Conservation (phyloP, 805 yeast species). For the Starmerella cellae region DNA sequence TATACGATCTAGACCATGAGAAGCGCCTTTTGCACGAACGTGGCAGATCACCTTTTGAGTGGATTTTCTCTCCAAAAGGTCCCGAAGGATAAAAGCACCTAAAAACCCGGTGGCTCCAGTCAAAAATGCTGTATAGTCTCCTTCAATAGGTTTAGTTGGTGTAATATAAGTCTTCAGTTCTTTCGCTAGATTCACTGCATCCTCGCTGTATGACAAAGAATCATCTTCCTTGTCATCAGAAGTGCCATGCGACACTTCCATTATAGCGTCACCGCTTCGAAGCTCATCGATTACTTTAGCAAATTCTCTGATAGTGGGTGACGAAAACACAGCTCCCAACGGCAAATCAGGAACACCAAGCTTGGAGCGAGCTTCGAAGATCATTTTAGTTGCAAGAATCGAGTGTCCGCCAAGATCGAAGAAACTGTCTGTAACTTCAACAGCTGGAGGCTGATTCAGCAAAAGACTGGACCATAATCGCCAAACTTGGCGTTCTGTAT, state of each 20-base stretch:
- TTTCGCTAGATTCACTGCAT: constrained; percentile 47
- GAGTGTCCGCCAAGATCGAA: constrained; percentile 98
- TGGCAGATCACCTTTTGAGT: constrained; percentile 62
- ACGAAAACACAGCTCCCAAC: constrained; percentile 75
- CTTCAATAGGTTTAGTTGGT: constrained; percentile 30
- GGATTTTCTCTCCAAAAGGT: constrained; percentile 48
- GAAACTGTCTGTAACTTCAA: constrained; percentile 73
- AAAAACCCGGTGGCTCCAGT: constrained; percentile 96
- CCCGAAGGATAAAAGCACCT: constrained; percentile 77
- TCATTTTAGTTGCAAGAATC: constrained; percentile 91
- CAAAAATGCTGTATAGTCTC: constrained; percentile 50
- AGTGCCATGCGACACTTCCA: constrained; percentile 3
- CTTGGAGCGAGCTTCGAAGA: constrained; percentile 72
- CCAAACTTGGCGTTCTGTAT: constrained; percentile 52
- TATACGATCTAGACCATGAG: constrained; percentile 64
- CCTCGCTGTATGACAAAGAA: constrained; percentile 42
- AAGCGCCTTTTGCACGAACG: constrained; percentile 66
- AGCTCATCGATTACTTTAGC: constrained; percentile 57
- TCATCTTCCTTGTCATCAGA: constrained; percentile 24
- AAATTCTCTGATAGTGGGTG: constrained; percentile 72
- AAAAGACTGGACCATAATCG: constrained; percentile 77
- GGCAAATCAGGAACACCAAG: constrained; percentile 66
- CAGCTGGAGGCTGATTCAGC: constrained; percentile 70
- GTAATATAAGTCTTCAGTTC: constrained; percentile 35
- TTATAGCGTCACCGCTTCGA: constrained; percentile 31